Evolutionary conservation across 257 asterid genomes (phyloP).

Genomic region (Scutellaria minor): DNA sequence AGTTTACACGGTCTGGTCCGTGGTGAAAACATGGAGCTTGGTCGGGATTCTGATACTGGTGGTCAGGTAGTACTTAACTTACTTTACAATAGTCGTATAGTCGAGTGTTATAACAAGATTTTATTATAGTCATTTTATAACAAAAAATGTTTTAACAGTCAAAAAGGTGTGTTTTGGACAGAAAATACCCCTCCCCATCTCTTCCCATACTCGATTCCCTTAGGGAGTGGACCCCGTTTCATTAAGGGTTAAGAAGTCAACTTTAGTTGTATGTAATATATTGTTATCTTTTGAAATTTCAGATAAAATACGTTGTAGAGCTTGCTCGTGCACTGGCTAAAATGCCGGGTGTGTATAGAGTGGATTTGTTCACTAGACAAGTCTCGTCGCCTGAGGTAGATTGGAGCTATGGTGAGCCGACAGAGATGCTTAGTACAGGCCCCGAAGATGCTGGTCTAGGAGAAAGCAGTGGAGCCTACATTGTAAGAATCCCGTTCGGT

Average conservation of each 20-base stretch:
- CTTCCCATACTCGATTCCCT: too few relatives aligned
- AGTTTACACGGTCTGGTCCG: conserved; percentile 81
- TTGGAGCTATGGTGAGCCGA: conserved; percentile 62
- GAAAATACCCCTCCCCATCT: too few relatives aligned
- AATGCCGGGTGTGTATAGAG: conserved; percentile 59
- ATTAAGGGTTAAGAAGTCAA: too few relatives aligned
- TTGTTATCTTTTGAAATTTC: background rate
- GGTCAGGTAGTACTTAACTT: conserved; percentile 53
- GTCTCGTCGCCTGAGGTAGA: conserved; percentile 62
- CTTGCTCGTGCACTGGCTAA: conserved; percentile 69
- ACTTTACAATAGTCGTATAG: too few relatives aligned
- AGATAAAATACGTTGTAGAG: conserved; percentile 80
- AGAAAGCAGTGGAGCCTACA: conserved; percentile 75
- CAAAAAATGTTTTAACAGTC: too few relatives aligned
- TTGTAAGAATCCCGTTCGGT: conserved; percentile 69
- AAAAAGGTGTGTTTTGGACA: too few relatives aligned
- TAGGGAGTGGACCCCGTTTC: too few relatives aligned
- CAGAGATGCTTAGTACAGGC: conserved; percentile 70
- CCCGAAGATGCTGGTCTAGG: conserved; percentile 70
- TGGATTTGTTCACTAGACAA: conserved; percentile 72
- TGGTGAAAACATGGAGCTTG: conserved; percentile 81
- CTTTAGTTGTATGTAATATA: too few relatives aligned
- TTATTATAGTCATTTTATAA: too few relatives aligned
- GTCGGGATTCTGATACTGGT: conserved; percentile 80
- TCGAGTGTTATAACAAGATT: too few relatives aligned